phyloP scores from a whole-genome alignment of 73 alveolate genomes.

The Paraurostyla sp. region DNA sequence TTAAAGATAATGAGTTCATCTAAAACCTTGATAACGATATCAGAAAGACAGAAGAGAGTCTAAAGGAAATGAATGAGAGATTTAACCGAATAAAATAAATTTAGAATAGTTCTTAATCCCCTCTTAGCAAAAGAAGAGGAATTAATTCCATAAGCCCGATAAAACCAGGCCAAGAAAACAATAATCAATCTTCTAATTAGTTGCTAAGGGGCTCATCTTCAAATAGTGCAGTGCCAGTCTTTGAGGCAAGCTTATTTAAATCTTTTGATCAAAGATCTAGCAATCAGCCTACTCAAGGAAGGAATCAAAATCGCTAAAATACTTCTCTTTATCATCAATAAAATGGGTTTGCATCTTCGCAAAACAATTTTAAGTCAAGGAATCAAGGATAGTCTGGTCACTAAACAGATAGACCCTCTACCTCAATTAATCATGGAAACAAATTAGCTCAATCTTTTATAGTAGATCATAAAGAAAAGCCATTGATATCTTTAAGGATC shows the following conservation, averaged over 20 bases:
- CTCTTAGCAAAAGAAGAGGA: constrained; percentile 21
- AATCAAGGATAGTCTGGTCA: not conserved
- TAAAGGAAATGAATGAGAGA: constrained; percentile 55
- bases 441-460: not conserved
- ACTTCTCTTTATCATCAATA: too few relatives aligned
- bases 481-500: constrained; percentile 9
- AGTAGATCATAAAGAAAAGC: constrained; percentile 45
- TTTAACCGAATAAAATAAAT: constrained; percentile 4
- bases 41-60: constrained; percentile 42
- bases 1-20: constrained; percentile 39
- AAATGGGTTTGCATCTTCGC: too few relatives aligned
- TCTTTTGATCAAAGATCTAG: constrained; percentile 5
- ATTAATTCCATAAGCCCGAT: constrained; percentile 25
- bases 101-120: constrained; percentile 38
- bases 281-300: not conserved
- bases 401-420: constrained; percentile 25
- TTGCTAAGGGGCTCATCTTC: not conserved
- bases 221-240: constrained; percentile 7
- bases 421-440: not conserved
- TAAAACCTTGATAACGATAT: constrained; percentile 36
- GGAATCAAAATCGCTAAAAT: not conserved
- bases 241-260: constrained; percentile 36
- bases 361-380: constrained; percentile 4
- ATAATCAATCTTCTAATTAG: not conserved
- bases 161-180: not conserved